These are phyloP conservation scores for Colletotrichum phormii DNA, from an alignment of 2,329 filamentous ascomycete genomes.

Conservation along the genomic window DNA sequence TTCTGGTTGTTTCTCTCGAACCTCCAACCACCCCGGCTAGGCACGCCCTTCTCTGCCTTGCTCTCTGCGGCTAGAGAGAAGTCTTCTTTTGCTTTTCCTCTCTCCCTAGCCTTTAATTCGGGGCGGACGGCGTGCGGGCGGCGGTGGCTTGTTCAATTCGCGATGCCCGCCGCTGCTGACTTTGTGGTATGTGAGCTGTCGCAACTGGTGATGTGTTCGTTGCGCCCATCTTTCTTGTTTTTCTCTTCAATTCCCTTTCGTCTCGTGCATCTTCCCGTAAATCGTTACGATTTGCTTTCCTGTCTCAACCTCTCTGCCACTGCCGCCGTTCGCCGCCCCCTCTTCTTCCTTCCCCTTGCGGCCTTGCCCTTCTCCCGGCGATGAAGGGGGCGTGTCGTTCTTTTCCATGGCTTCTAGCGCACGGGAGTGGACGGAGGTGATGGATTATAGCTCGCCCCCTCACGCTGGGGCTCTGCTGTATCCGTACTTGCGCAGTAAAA, in stretches of 20 bases:
- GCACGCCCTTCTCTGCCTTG: not conserved
- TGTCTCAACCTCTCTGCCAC: not conserved
- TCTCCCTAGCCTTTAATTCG: not conserved
- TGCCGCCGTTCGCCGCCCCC: not conserved
- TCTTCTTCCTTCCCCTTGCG: not conserved
- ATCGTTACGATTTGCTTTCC: not conserved
- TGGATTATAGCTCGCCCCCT: not conserved
- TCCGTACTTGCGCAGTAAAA: too few species aligned
- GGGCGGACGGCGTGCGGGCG: too few species aligned
- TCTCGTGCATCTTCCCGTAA: not conserved
- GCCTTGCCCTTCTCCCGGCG: too few species aligned
- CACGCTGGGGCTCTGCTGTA: not conserved
- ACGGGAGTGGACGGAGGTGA: not conserved
- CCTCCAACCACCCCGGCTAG: not conserved
- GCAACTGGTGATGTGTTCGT: slow-evolving; percentile 16
- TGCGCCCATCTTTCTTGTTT: not conserved
- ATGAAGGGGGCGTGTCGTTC: not conserved
- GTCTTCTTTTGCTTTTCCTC: not conserved
- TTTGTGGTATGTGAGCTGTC: slow-evolving; percentile 30
- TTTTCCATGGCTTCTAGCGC: not conserved
- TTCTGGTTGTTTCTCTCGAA: not conserved
- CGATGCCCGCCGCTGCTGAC: not conserved
- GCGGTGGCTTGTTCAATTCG: not conserved
- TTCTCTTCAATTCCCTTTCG: not conserved
- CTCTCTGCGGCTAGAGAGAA: not conserved